A percentile compares a stretch with the other conserved stretches of the same genome.
Evolutionary conservation across 495 filamentous ascomycete genomes (phyloP).

Genomic region (Aspergillus mulundensis): DNA sequence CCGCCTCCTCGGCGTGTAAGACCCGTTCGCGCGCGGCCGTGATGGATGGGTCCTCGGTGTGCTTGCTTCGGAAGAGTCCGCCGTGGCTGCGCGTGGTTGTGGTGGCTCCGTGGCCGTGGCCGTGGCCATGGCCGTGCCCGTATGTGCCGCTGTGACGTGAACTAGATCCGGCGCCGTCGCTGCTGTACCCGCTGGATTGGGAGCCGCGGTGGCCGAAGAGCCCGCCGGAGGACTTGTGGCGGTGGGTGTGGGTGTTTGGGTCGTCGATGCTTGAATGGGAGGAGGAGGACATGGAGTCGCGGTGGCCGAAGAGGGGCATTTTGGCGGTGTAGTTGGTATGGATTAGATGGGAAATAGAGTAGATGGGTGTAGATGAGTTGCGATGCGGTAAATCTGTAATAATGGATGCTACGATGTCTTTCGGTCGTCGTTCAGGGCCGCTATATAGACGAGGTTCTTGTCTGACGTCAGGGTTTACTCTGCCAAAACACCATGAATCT

Average conservation of each 20-base stretch:
- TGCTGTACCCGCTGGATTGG: constrained; percentile 3
- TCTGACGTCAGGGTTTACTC: not conserved
- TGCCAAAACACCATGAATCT: not conserved
- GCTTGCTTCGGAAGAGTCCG: not conserved
- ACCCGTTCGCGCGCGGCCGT: constrained; percentile 53
- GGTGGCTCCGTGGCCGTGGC: constrained; percentile 14
- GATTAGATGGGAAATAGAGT: not conserved
- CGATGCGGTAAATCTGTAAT: not conserved
- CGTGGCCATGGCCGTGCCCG: constrained; percentile 24
- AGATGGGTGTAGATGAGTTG: not conserved
- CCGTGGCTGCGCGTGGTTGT: constrained; percentile 31
- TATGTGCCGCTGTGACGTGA: constrained; percentile 6
- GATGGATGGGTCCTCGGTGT: constrained; percentile 56
- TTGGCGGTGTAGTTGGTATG: not conserved
- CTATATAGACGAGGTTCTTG: constrained; percentile 19
- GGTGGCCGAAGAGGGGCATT: constrained; percentile 28
- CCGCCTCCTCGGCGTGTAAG: constrained; percentile 39
- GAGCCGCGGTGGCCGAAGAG: constrained; percentile 15
- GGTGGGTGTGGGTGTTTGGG: constrained; percentile 1
- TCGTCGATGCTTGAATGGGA: constrained; percentile 17
- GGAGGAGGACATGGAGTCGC: constrained; percentile 20
- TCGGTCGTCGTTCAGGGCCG: constrained; percentile 26
- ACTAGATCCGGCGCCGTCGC: too few species aligned
- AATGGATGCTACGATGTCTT: too few species aligned
- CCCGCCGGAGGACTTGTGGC: not conserved